Percentiles rank a stretch among this genome's conserved stretches.
Conservation (phyloP, 2,329 filamentous ascomycete species). For the Didymella keratinophila region DNA sequence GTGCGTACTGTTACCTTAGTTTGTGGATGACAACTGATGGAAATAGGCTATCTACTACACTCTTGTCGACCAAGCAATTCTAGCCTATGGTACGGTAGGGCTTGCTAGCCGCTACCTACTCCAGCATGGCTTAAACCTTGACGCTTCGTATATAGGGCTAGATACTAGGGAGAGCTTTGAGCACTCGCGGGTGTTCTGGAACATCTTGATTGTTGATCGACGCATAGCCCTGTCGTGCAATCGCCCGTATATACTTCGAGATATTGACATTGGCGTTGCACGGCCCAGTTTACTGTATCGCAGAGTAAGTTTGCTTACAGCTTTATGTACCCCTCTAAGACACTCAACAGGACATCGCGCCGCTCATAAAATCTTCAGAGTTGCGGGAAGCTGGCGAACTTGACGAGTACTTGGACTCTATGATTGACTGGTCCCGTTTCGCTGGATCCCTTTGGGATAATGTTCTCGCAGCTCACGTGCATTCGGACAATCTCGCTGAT, state of each 20-base stretch:
- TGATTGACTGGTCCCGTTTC: slow-evolving; percentile 38
- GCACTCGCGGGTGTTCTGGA: slow-evolving; percentile 43
- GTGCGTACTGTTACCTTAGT: no score
- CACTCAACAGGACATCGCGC: neutral
- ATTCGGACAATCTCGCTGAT: slow-evolving; percentile 9
- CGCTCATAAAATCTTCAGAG: neutral
- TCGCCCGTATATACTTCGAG: slow-evolving; percentile 41
- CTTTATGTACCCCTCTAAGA: neutral
- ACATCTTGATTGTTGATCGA: slow-evolving; percentile 36
- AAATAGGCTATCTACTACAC: slow-evolving; percentile 37
- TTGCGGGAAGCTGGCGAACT: neutral
- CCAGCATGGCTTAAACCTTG: slow-evolving; percentile 41
- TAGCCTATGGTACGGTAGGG: slow-evolving; percentile 43
- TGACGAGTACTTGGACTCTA: slow-evolving; percentile 28
- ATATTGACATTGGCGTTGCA: slow-evolving; percentile 39
- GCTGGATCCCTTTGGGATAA: slow-evolving; percentile 36
- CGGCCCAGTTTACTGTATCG: slow-evolving; percentile 21
- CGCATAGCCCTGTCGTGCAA: slow-evolving; percentile 43
- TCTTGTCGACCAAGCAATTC: slow-evolving; percentile 36
- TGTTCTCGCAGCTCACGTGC: slow-evolving; percentile 22
- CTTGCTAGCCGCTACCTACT: slow-evolving; percentile 39
- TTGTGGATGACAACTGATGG: neutral
- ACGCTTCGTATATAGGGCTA: slow-evolving; percentile 30
- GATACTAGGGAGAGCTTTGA: slow-evolving; percentile 29
- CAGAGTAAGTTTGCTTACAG: neutral